Evolutionary conservation across 164 flowering plant genomes (phyloP).

Genomic region (Kingdonia uniflora): DNA sequence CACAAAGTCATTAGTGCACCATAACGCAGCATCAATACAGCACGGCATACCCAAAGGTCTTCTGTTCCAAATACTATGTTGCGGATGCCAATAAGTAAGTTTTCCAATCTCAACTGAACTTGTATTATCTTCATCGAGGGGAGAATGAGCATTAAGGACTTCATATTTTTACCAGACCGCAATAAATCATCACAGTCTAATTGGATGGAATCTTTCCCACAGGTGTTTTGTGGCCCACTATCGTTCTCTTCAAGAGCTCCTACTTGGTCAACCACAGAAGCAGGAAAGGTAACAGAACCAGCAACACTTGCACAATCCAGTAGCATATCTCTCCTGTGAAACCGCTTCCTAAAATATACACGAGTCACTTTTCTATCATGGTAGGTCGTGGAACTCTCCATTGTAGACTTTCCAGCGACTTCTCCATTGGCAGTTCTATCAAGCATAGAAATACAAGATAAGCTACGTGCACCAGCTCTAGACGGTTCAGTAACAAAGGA

Average conservation of each 20-base stretch:
- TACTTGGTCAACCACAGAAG: conserved; percentile 15
- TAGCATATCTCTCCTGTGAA: conserved; percentile 23
- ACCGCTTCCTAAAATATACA: conserved; percentile 74
- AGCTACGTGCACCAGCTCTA: conserved; percentile 10
- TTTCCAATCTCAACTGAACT: conserved; percentile 24
- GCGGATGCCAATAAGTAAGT: conserved; percentile 19
- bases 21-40: conserved; percentile 30
- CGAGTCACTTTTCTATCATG: conserved; percentile 27
- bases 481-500: conserved; percentile 13
- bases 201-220: conserved; percentile 8
- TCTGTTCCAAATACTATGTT: conserved; percentile 11
- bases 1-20: conserved; percentile 45
- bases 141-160: conserved; percentile 17
- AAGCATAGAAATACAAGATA: conserved; percentile 12
- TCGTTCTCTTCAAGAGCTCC: conserved; percentile 15
- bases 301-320: conserved; percentile 5
- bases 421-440: conserved; percentile 15
- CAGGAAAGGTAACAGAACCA: conserved; percentile 18
- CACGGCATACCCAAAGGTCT: conserved; percentile 22
- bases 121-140: conserved; percentile 20
- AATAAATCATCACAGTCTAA: conserved; percentile 11
- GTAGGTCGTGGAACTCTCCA: conserved; percentile 11
- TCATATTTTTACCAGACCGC: conserved; percentile 23
- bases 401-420: conserved; percentile 17
- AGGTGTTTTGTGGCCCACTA: conserved; percentile 8